Conservation (phyloP, 345 rosid genomes). For the Streptanthus diversifolius region DNA sequence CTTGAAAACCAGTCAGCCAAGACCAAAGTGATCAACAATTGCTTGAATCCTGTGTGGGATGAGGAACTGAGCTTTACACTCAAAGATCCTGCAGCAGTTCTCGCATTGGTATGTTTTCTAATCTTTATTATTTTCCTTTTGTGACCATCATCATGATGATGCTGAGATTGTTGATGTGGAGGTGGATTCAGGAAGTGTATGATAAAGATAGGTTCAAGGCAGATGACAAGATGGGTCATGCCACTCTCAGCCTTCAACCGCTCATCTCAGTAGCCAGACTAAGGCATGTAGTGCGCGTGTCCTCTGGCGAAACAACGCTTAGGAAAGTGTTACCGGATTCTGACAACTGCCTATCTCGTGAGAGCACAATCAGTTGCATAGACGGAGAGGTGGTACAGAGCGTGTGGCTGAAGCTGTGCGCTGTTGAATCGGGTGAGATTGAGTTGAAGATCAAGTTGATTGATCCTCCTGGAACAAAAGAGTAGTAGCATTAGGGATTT, state of each 20-base stretch:
- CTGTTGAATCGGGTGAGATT: conserved; percentile 91
- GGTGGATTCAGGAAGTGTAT: conserved; percentile 72
- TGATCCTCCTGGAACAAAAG: conserved; percentile 37
- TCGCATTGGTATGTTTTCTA: conserved; percentile 47
- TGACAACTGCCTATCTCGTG: conserved; percentile 76
- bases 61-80: conserved; percentile 80
- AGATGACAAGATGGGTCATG: conserved; percentile 99
- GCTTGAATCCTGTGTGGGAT: conserved; percentile 96
- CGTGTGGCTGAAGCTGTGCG: conserved; percentile 77
- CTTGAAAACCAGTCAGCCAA: conserved; percentile 57
- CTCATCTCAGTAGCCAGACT: conserved; percentile 77
- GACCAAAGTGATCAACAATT: conserved; percentile 88
- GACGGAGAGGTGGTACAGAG: conserved; percentile 85
- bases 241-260: conserved; percentile 79
- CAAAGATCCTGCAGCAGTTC: conserved; percentile 61
- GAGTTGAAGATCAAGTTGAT: conserved; percentile 72
- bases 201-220: conserved; percentile 94
- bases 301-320: conserved; percentile 63
- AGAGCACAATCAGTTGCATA: conserved; percentile 70
- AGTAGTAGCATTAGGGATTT: background rate
- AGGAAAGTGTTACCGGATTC: conserved; percentile 77
- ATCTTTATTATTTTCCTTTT: background rate
- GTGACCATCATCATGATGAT: conserved; percentile 9
- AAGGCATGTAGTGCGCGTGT: conserved; percentile 62
- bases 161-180: conserved; percentile 5